phyloP scores from a whole-genome alignment of 2,329 filamentous ascomycete species.

The Tolypocladium inflatum region DNA sequence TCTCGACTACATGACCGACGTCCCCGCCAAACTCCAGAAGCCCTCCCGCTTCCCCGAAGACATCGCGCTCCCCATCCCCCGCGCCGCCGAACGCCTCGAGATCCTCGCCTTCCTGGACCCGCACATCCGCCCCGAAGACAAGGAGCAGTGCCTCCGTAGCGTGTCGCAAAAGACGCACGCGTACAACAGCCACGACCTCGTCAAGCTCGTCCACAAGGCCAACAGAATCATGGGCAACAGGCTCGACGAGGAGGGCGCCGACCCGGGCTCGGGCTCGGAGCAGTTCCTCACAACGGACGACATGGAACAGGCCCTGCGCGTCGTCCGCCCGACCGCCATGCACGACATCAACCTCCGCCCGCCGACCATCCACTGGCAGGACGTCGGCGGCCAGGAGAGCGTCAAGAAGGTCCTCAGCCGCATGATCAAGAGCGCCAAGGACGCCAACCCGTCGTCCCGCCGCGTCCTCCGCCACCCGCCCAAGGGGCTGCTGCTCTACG shows the following conservation, averaged over 20 bases:
- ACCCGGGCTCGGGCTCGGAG: constrained; percentile 6
- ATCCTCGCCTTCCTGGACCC: constrained; percentile 57
- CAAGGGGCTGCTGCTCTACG: constrained; percentile 82
- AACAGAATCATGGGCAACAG: constrained; percentile 16
- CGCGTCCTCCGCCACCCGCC: constrained; percentile 45
- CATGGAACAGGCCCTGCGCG: constrained; percentile 54
- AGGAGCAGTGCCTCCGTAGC: constrained; percentile 42
- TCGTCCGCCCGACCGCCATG: constrained; percentile 76
- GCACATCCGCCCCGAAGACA: constrained; percentile 34
- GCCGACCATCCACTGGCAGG: constrained; percentile 74
- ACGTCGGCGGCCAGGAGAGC: constrained; percentile 76
- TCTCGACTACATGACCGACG: constrained; percentile 57
- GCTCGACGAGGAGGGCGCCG: constrained; percentile 10
- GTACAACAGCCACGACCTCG: constrained; percentile 71
- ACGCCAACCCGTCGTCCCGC: constrained; percentile 20
- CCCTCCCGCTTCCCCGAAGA: constrained; percentile 55
- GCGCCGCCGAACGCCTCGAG: constrained; percentile 57
- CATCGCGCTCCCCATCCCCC: constrained; percentile 69
- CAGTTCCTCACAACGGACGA: constrained; percentile 35
- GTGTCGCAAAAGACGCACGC: constrained; percentile 75
- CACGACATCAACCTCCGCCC: constrained; percentile 83
- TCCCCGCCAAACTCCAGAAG: constrained; percentile 60
- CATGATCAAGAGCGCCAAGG: constrained; percentile 34
- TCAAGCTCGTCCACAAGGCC: constrained; percentile 42
- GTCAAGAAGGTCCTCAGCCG: constrained; percentile 55